phyloP scores from a whole-genome alignment of 768 basidiomycete genomes.

The Astraeus odoratus region DNA sequence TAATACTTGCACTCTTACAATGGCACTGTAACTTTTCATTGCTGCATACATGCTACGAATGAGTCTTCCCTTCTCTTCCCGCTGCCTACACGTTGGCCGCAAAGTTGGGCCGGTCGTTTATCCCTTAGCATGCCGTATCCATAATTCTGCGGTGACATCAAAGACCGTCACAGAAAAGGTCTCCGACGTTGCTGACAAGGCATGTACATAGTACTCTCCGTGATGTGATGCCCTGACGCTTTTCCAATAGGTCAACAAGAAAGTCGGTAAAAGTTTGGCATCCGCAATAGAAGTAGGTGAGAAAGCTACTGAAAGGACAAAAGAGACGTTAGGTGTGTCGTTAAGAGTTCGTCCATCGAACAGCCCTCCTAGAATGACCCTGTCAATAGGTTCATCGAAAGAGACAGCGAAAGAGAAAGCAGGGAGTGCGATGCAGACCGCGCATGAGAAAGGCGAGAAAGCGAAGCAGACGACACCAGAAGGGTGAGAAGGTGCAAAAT shows the following conservation, averaged over 20 bases:
- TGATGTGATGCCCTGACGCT: too few species aligned
- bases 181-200: conserved; percentile 32
- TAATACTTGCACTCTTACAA: too few species aligned
- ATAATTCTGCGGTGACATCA: conserved; percentile 23
- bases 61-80: neutral
- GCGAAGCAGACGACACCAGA: conserved; percentile 7
- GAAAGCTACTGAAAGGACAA: conserved; percentile 31
- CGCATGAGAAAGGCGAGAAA: conserved; percentile 6
- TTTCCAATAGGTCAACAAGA: conserved; percentile 32
- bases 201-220: conserved; percentile 5
- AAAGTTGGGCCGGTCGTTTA: neutral
- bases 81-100: neutral
- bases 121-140: conserved; percentile 18
- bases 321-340: conserved; percentile 28
- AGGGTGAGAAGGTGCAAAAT: conserved; percentile 7
- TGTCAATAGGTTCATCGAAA: conserved; percentile 3
- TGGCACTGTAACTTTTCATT: too few species aligned
- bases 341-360: neutral
- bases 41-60: too few species aligned
- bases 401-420: neutral
- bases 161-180: conserved; percentile 35
- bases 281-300: conserved; percentile 37
- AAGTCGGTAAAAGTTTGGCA: conserved; percentile 33
- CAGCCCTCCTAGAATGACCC: neutral
- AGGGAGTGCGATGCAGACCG: conserved; percentile 1